Evolutionary conservation across 2,329 filamentous ascomycete species (phyloP).

Genomic region (Ambrosiella beaveri): DNA sequence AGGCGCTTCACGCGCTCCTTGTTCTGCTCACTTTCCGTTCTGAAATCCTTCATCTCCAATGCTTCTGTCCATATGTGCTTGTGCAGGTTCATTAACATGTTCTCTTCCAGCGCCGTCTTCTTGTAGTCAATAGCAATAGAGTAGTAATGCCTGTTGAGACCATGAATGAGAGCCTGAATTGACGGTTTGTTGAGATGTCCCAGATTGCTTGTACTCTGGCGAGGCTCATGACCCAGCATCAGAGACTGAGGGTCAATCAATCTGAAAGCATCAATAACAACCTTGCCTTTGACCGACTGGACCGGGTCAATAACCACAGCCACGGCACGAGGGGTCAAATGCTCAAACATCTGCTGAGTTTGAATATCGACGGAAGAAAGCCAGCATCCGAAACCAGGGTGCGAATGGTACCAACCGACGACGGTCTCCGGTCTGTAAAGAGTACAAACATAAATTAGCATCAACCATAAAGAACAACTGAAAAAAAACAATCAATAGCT

Average conservation of each 20-base stretch:
- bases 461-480: neutral
- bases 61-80: constrained; percentile 99
- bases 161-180: constrained; percentile 98
- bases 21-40: constrained; percentile 65
- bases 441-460: neutral
- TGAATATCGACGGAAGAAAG: constrained; percentile 98
- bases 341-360: constrained; percentile 99
- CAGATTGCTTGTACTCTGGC: constrained; percentile 93
- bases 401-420: constrained; percentile 98
- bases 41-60: constrained; percentile 91
- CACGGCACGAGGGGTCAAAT: constrained; percentile 88
- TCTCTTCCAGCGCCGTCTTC: constrained; percentile 94
- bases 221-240: constrained; percentile 94
- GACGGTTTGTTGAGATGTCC: constrained; percentile 98
- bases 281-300: constrained; percentile 98
- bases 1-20: constrained; percentile 77
- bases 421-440: constrained; percentile 70
- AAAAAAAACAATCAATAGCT: neutral
- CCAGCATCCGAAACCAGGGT: constrained; percentile 98
- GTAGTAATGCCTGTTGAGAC: constrained; percentile 97
- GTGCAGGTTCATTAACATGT: constrained; percentile 99
- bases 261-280: constrained; percentile 97
- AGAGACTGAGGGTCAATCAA: constrained; percentile 95
- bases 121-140: constrained; percentile 96
- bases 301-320: constrained; percentile 97